phyloP scores from a whole-genome alignment of 345 rosid species.

The Sisymbrium altissimum region DNA sequence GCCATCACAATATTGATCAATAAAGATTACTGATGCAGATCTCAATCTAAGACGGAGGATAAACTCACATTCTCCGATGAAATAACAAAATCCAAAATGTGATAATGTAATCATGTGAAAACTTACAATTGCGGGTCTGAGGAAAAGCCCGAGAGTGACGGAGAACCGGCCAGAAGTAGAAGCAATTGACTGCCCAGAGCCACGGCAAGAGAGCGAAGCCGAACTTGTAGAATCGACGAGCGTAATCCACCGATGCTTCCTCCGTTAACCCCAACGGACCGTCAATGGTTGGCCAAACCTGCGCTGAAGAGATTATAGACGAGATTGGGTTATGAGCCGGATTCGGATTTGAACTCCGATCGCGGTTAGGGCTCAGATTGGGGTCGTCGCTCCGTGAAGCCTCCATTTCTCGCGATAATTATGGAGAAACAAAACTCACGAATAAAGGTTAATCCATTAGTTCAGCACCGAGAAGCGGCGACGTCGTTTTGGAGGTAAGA shows the following conservation, averaged over 20 bases:
- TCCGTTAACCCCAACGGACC: constrained; percentile 83
- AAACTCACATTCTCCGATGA: not conserved
- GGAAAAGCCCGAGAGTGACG: constrained; percentile 84
- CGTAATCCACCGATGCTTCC: constrained; percentile 80
- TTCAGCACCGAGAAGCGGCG: not conserved
- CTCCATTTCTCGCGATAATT: constrained; percentile 47
- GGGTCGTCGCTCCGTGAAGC: constrained; percentile 40
- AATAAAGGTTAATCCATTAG: not conserved
- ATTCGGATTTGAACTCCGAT: constrained; percentile 12
- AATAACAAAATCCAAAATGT: not conserved
- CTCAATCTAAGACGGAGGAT: too few species aligned
- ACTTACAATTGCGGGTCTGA: constrained; percentile 63
- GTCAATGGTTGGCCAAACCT: constrained; percentile 89
- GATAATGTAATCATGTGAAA: not conserved
- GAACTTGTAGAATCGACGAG: constrained; percentile 78
- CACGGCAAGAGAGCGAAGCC: constrained; percentile 88
- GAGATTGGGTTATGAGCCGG: constrained; percentile 12
- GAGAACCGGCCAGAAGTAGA: constrained; percentile 99
- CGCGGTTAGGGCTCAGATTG: constrained; percentile 3
- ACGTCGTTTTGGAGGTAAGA: not conserved
- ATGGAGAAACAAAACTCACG: not conserved
- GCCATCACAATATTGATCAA: not conserved
- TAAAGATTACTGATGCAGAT: too few species aligned
- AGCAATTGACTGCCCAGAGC: constrained; percentile 97
- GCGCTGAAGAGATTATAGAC: constrained; percentile 45